phyloP scores from a whole-genome alignment of 169 alveolate genomes.

The Perkinsus marinus region DNA sequence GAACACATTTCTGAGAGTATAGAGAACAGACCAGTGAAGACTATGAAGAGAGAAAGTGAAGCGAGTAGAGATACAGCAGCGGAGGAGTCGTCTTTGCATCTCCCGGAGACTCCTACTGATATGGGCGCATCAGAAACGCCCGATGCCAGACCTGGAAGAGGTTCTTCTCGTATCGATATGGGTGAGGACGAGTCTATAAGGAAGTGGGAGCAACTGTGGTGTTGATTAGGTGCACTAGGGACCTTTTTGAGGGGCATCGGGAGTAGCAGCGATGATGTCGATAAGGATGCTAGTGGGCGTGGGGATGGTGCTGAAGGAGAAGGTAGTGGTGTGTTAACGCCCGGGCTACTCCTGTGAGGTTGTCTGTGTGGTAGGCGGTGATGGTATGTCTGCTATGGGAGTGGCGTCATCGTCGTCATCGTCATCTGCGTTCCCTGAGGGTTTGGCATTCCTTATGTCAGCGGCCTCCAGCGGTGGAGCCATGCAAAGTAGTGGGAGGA shows the following conservation, averaged over 20 bases:
- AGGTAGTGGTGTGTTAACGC: neutral
- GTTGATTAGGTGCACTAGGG: neutral
- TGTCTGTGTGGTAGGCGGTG: neutral
- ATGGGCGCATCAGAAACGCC: neutral
- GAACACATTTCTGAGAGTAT: neutral
- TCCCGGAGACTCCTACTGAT: neutral
- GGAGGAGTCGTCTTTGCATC: neutral
- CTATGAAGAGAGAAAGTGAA: neutral
- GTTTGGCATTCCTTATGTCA: neutral
- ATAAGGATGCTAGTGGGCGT: neutral
- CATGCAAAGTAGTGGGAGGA: neutral
- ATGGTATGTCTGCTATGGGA: neutral
- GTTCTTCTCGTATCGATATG: neutral
- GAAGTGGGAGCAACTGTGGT: neutral
- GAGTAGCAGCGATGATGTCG: neutral
- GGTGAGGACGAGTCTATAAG: neutral
- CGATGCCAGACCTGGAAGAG: neutral
- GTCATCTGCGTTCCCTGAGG: neutral
- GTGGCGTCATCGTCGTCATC: neutral
- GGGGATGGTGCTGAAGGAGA: neutral
- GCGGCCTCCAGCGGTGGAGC: neutral
- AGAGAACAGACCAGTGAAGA: neutral
- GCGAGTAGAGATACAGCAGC: neutral
- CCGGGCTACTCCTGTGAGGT: no score
- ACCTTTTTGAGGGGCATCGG: neutral